Conservation (phyloP, 768 basidiomycete genomes). For the Xerocomellus amylosporus region DNA sequence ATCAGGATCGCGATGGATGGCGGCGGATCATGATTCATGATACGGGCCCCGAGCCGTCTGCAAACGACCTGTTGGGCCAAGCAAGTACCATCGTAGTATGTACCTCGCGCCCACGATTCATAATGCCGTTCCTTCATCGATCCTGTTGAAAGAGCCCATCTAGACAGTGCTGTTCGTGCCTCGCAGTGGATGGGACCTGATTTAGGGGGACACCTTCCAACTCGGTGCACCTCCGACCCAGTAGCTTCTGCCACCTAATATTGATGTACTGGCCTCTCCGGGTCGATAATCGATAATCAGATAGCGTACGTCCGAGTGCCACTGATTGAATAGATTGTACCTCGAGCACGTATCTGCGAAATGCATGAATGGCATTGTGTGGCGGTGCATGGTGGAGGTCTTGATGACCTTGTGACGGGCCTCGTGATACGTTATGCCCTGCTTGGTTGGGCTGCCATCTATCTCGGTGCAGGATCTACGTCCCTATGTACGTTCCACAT, state of each 20-base stretch:
- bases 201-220: background rate
- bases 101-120: background rate
- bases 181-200: background rate
- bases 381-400: too few species aligned
- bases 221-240: background rate
- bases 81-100: background rate
- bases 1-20: background rate
- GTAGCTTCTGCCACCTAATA: background rate
- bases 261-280: background rate
- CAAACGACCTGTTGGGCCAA: background rate
- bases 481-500: too few species aligned
- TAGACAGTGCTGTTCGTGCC: too few species aligned
- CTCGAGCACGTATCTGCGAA: background rate
- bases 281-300: background rate
- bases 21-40: background rate
- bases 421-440: too few species aligned
- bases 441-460: too few species aligned
- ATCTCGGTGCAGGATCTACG: too few species aligned
- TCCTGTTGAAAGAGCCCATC: background rate
- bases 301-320: background rate
- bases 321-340: slow-evolving; percentile 14
- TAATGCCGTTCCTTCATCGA: background rate
- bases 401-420: too few species aligned
- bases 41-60: too few species aligned
- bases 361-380: too few species aligned